Conservation (phyloP, 2,329 filamentous ascomycete genomes). For the Hypocrella siamensis region DNA sequence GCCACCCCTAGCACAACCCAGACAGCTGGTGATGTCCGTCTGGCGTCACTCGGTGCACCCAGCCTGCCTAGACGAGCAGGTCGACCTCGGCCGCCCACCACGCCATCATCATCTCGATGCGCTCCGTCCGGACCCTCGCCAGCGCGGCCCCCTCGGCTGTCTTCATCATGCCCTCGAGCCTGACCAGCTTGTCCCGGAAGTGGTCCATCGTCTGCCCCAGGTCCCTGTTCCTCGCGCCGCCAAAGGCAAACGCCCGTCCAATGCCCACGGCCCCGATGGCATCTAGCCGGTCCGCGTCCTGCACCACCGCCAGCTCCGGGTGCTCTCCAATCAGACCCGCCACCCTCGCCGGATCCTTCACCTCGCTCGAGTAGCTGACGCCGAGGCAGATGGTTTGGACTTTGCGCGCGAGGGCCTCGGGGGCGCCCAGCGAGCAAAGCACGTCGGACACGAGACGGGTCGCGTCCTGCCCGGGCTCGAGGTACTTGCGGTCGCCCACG, state of each 20-base stretch:
- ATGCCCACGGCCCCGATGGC: constrained; percentile 79
- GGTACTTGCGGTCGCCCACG: constrained; percentile 75
- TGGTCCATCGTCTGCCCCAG: constrained; percentile 56
- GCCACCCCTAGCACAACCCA: too few relatives aligned
- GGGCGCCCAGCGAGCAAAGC: constrained; percentile 40
- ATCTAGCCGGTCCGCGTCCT: constrained; percentile 88
- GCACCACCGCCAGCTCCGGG: constrained; percentile 57
- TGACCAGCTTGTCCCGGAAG: constrained; percentile 61
- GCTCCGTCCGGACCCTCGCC: constrained; percentile 35
- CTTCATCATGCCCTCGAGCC: constrained; percentile 50
- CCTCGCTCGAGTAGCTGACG: constrained; percentile 66
- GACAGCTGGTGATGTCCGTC: too few relatives aligned
- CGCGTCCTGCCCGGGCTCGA: constrained; percentile 37
- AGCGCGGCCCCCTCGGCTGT: constrained; percentile 37
- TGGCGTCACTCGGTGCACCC: background rate
- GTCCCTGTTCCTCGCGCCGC: constrained; percentile 44
- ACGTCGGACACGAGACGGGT: constrained; percentile 39
- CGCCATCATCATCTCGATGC: constrained; percentile 33
- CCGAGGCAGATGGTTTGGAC: constrained; percentile 60
- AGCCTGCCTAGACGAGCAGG: background rate
- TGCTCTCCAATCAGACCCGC: constrained; percentile 43
- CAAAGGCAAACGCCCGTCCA: constrained; percentile 48
- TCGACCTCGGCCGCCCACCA: constrained; percentile 43
- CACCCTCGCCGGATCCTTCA: constrained; percentile 45
- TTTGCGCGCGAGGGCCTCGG: constrained; percentile 39